phyloP scores from a whole-genome alignment of 1,284 basidiomycete genomes.

The Ustilago sp. region DNA sequence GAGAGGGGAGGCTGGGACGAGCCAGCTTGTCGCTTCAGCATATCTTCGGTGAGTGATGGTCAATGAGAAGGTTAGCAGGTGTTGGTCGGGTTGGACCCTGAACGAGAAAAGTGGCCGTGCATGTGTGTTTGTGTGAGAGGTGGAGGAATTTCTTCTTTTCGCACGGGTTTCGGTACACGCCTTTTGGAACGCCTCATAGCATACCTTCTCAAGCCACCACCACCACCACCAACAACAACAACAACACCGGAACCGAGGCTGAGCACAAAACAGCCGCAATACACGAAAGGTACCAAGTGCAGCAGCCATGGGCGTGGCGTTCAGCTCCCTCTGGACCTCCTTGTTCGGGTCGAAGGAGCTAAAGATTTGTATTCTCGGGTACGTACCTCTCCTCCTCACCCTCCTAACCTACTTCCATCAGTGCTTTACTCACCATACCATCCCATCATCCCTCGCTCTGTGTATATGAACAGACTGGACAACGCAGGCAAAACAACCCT shows the following conservation, averaged over 20 bases:
- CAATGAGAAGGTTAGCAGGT: not conserved
- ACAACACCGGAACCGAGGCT: not conserved
- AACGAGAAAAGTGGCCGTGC: slow-evolving; percentile 1
- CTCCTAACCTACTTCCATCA: not conserved
- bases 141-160: slow-evolving; percentile 27
- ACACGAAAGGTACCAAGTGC: too few relatives aligned
- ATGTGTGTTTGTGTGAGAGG: slow-evolving; percentile 13
- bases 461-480: slow-evolving; percentile 64
- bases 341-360: slow-evolving; percentile 72
- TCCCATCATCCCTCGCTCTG: not conserved
- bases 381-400: slow-evolving; percentile 13
- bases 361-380: slow-evolving; percentile 70
- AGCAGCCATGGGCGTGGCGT: slow-evolving; percentile 63
- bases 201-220: not conserved
- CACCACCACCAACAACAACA: not conserved
- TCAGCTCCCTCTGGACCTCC: slow-evolving; percentile 70
- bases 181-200: not conserved
- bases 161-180: slow-evolving; percentile 10
- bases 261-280: too few relatives aligned
- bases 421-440: not conserved
- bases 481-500: slow-evolving; percentile 73
- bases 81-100: slow-evolving; percentile 32
- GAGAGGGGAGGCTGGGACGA: slow-evolving; percentile 8
- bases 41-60: slow-evolving; percentile 3
- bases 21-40: slow-evolving; percentile 15